Conservation (phyloP, 2,329 filamentous ascomycete species). For the Colletotrichum coccodes region DNA sequence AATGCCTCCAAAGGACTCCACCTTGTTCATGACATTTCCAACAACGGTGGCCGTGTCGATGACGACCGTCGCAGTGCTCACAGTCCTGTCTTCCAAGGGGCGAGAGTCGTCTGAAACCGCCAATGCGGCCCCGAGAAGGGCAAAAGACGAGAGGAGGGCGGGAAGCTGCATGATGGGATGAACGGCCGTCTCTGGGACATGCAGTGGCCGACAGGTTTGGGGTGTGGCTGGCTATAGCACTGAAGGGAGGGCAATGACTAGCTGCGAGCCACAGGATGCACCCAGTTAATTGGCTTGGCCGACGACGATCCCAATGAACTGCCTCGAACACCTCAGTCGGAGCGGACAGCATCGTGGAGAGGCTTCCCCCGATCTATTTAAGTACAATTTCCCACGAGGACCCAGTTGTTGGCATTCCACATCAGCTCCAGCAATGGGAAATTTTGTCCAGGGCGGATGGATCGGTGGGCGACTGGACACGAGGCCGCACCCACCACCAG, state of each 20-base stretch:
- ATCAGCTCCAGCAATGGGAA: neutral
- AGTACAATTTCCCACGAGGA: neutral
- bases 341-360: neutral
- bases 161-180: slow-evolving; percentile 18
- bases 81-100: slow-evolving; percentile 25
- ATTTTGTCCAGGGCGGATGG: slow-evolving; percentile 8
- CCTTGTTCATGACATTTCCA: slow-evolving; percentile 37
- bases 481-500: slow-evolving; percentile 15
- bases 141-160: slow-evolving; percentile 21
- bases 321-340: neutral
- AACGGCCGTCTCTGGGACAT: neutral
- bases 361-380: slow-evolving; percentile 14
- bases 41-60: slow-evolving; percentile 36
- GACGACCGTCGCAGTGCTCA: slow-evolving; percentile 28
- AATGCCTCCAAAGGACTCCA: slow-evolving; percentile 71
- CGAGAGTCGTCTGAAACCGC: slow-evolving; percentile 14
- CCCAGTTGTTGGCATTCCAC: neutral
- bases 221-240: neutral
- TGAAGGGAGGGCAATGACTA: neutral
- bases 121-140: slow-evolving; percentile 21
- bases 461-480: neutral
- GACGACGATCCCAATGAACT: slow-evolving; percentile 15
- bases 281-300: slow-evolving; percentile 17
- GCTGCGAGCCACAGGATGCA: neutral
- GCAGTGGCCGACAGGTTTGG: neutral